Conservation (phyloP, 345 rosid species). For the Adansonia digitata region DNA sequence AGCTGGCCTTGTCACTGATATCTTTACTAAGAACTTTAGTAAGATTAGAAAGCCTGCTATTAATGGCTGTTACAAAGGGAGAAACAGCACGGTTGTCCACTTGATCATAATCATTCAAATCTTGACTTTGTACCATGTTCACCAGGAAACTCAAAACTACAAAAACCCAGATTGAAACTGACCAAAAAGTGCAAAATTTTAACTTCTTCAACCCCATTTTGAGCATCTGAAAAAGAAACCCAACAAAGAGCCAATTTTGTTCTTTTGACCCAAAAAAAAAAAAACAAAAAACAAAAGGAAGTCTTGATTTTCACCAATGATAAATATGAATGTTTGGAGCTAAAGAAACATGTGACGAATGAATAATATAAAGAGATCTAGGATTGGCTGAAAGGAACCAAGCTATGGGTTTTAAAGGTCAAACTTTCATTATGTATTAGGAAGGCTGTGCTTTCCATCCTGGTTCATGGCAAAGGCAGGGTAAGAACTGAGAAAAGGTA, state of each 20-base stretch:
- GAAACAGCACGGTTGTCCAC: slow-evolving; percentile 49
- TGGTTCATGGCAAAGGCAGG: neutral
- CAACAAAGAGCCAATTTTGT: neutral
- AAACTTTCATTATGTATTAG: too few species aligned
- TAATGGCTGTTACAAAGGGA: slow-evolving; percentile 39
- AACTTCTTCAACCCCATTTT: slow-evolving; percentile 38
- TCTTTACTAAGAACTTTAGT: slow-evolving; percentile 45
- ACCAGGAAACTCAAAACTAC: slow-evolving; percentile 33
- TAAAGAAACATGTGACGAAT: neutral
- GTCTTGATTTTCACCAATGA: neutral
- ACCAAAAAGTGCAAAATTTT: slow-evolving; percentile 26
- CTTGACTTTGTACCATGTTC: slow-evolving; percentile 44
- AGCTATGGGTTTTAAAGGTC: neutral
- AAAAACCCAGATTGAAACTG: slow-evolving; percentile 34
- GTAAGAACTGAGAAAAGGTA: neutral
- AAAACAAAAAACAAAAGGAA: neutral
- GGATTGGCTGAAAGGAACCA: neutral
- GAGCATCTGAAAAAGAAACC: slow-evolving; percentile 5
- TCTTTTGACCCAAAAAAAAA: neutral
- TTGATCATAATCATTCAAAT: slow-evolving; percentile 37
- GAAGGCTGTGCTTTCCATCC: too few species aligned
- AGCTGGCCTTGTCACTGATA: slow-evolving; percentile 43
- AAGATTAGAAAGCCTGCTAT: slow-evolving; percentile 48
- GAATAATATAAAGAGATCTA: neutral
- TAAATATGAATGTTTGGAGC: neutral